Evolutionary conservation across 257 asterid species (phyloP).

Genomic region (Solanum neorickii): DNA sequence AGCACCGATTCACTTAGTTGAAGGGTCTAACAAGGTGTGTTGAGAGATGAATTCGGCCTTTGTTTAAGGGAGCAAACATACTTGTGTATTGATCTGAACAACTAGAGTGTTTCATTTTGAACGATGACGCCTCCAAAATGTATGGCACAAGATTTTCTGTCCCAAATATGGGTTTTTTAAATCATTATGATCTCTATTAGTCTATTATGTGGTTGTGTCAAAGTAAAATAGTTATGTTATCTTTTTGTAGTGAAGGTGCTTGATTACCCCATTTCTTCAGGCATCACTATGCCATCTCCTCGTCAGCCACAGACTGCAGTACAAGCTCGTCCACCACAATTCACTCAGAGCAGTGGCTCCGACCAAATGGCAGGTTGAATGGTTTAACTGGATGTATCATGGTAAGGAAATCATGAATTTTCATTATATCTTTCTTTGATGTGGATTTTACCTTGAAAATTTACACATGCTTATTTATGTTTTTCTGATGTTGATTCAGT

Average conservation of each 20-base stretch:
- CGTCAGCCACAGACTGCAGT: slow-evolving; percentile 15
- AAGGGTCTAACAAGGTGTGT: neutral
- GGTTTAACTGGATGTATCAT: neutral
- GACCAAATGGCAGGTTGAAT: slow-evolving; percentile 23
- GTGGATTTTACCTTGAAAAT: neutral
- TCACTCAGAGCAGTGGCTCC: slow-evolving; percentile 14
- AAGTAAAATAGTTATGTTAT: neutral
- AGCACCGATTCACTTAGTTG: neutral
- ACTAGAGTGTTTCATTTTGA: neutral
- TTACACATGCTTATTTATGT: neutral
- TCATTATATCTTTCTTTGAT: neutral
- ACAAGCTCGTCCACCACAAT: slow-evolving; percentile 13
- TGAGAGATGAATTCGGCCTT: neutral
- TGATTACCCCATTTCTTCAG: slow-evolving; percentile 4
- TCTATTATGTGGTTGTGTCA: neutral
- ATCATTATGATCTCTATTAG: neutral
- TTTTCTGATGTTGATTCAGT: neutral
- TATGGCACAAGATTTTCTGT: neutral
- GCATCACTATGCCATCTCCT: slow-evolving; percentile 6
- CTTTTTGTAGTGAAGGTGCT: neutral
- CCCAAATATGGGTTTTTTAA: neutral
- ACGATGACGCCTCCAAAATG: neutral
- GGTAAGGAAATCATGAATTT: neutral
- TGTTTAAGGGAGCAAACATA: neutral
- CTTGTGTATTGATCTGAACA: neutral